Evolutionary conservation across 2,329 filamentous ascomycete species (phyloP).

Genomic region (Zymoseptoria brevis): DNA sequence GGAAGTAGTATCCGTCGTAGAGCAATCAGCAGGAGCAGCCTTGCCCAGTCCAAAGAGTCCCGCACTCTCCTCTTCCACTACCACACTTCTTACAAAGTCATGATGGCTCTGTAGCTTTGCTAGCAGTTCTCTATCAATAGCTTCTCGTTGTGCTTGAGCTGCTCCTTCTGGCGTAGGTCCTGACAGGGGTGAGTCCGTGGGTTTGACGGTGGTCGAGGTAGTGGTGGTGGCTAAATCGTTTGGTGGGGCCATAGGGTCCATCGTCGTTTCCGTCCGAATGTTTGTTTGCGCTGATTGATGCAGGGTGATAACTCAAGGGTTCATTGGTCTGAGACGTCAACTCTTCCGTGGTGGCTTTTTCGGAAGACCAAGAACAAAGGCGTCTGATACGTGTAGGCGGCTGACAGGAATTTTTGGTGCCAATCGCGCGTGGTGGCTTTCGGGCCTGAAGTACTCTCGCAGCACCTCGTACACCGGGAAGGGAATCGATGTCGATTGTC

Average conservation of each 20-base stretch:
- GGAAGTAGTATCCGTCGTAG: not conserved
- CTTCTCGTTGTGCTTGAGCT: conserved; percentile 1
- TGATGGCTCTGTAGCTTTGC: conserved; percentile 12
- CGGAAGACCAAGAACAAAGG: not conserved
- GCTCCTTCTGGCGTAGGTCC: not conserved
- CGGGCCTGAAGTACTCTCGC: not conserved
- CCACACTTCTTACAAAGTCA: conserved; percentile 8
- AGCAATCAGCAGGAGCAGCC: not conserved
- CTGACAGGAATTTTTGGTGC: not conserved
- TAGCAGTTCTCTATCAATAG: conserved; percentile 14
- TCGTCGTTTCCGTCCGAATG: not conserved
- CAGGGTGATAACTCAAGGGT: not conserved
- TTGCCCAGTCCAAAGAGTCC: not conserved
- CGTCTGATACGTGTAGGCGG: not conserved
- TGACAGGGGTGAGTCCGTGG: not conserved
- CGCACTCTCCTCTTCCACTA: not conserved
- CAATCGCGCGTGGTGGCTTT: not conserved
- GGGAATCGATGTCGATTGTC: not conserved
- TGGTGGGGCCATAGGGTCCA: not conserved
- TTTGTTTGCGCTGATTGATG: not conserved
- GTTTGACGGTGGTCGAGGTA: not conserved
- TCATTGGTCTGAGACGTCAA: not conserved
- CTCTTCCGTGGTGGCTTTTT: not conserved
- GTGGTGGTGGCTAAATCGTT: not conserved
- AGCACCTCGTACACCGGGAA: not conserved